phyloP scores from a whole-genome alignment of 2,329 filamentous ascomycete species.

The Talaromyces sp. region DNA sequence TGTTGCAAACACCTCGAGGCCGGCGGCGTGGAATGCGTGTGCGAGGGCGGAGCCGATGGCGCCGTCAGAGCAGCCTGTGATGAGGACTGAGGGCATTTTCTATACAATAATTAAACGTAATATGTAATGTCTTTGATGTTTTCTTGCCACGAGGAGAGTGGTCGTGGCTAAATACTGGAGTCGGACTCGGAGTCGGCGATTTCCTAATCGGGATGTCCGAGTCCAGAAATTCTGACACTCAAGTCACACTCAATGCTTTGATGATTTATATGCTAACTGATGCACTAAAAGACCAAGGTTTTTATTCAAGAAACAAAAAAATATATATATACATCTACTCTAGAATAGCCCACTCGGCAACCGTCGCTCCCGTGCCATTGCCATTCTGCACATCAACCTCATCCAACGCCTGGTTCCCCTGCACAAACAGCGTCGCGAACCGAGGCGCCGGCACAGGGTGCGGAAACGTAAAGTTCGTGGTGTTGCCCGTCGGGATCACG shows the following conservation, averaged over 20 bases:
- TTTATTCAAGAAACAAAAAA: no score
- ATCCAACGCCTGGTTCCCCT: conserved; percentile 36
- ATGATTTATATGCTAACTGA: no score
- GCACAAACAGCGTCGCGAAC: conserved; percentile 40
- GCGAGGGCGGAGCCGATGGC: conserved; percentile 8
- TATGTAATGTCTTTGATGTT: no score
- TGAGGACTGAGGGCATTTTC: conserved; percentile 5
- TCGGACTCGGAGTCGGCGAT: not conserved
- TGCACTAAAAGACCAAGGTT: no score
- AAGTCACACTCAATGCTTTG: no score
- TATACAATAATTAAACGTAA: no score
- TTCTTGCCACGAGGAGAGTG: no score
- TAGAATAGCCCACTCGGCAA: conserved; percentile 45
- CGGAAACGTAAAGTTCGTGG: conserved; percentile 34
- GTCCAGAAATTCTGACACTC: not conserved
- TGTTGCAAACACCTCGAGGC: conserved; percentile 4
- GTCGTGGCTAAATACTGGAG: not conserved
- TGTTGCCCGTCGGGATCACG: conserved; percentile 36
- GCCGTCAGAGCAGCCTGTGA: conserved; percentile 9
- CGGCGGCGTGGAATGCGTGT: conserved; percentile 6
- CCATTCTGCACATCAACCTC: conserved; percentile 23
- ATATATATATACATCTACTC: conserved; percentile 4
- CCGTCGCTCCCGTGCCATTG: conserved; percentile 40
- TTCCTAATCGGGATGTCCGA: not conserved
- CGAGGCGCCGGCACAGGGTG: conserved; percentile 27